These are phyloP conservation scores for Aphanomyces astaci DNA, from an alignment of 352 stramenopile genomes.

Conservation along the genomic window DNA sequence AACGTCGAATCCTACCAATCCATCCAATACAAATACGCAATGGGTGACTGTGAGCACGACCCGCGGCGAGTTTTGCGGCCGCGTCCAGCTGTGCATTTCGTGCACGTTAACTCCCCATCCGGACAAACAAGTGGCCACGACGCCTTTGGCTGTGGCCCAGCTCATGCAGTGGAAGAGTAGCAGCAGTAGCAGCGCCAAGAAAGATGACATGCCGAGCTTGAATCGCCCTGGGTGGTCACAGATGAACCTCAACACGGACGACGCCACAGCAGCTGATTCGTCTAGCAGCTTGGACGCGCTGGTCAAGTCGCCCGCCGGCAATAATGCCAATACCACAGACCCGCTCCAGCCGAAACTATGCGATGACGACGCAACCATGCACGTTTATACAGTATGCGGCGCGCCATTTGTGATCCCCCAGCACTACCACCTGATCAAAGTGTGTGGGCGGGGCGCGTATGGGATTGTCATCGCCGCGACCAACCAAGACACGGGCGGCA, in stretches of 20 bases:
- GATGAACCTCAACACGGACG: conserved; percentile 16
- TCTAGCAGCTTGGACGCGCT: background rate
- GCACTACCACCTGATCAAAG: conserved; percentile 85
- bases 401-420: conserved; percentile 77
- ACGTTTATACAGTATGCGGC: conserved; percentile 86
- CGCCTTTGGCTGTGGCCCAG: conserved; percentile 22
- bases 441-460: conserved; percentile 80
- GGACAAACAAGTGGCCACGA: conserved; percentile 27
- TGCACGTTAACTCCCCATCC: conserved; percentile 25
- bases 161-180: conserved; percentile 44
- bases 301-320: background rate
- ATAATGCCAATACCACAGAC: conserved; percentile 26
- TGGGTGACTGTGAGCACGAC: conserved; percentile 82
- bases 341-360: conserved; percentile 43
- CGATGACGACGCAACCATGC: conserved; percentile 82
- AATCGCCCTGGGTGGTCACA: conserved; percentile 19
- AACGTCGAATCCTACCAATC: background rate
- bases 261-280: no score
- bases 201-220: conserved; percentile 42
- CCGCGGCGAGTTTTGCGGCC: conserved; percentile 82
- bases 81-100: conserved; percentile 73
- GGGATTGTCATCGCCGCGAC: conserved; percentile 85
- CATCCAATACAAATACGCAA: no score
- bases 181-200: conserved; percentile 50
- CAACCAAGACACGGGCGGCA: conserved; percentile 67